Evolutionary conservation across 345 rosid genomes (phyloP).

Genomic region (Stellera chamaejasme): DNA sequence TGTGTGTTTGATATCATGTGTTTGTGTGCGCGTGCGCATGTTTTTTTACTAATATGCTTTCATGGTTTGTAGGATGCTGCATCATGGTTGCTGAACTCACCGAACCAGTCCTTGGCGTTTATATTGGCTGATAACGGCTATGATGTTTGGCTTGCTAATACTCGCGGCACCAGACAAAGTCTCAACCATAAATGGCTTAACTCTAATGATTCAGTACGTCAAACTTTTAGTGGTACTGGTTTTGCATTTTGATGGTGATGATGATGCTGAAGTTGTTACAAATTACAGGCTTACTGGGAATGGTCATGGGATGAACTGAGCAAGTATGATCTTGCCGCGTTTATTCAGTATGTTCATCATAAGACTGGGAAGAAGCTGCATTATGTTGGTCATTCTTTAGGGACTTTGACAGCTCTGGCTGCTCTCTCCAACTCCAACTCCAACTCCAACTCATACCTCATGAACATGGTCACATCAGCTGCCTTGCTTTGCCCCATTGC

Average conservation of each 20-base stretch:
- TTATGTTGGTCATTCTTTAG: constrained; percentile 50
- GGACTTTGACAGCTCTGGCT: constrained; percentile 21
- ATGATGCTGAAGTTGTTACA: neutral
- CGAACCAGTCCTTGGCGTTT: constrained; percentile 33
- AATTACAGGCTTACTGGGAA: constrained; percentile 25
- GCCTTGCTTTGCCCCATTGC: constrained; percentile 37
- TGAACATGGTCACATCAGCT: constrained; percentile 33
- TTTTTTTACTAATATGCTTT: neutral
- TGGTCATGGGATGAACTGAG: constrained; percentile 58
- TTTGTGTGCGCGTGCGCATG: neutral
- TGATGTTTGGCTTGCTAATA: constrained; percentile 41
- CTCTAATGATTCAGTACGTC: constrained; percentile 18
- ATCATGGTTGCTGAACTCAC: constrained; percentile 33
- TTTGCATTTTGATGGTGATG: neutral
- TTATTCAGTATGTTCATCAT: constrained; percentile 26
- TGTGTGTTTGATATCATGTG: neutral
- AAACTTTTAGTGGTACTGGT: neutral
- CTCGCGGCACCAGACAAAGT: constrained; percentile 42
- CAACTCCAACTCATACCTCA: constrained; percentile 5
- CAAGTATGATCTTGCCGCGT: constrained; percentile 42
- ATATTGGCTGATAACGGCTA: constrained; percentile 46
- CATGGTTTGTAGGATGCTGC: constrained; percentile 29
- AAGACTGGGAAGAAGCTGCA: constrained; percentile 36
- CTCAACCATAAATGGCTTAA: constrained; percentile 22
- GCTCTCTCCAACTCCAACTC: constrained; percentile 7